Evolutionary conservation across 805 yeast genomes (phyloP).

Genomic region (Saccharomycopsis sp.): DNA sequence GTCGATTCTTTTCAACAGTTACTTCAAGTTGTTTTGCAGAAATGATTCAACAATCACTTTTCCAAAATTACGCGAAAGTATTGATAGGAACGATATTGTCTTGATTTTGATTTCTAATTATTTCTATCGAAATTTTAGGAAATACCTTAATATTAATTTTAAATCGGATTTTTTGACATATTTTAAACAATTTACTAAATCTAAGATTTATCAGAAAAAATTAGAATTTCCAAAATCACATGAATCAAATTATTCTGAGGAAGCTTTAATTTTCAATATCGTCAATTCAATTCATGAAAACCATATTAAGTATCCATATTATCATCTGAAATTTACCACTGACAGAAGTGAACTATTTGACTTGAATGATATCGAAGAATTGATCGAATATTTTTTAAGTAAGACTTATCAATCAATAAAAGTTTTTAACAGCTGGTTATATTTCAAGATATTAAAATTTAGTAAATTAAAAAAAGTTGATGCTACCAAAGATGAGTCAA

Average conservation of each 20-base stretch:
- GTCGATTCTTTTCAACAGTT: slow-evolving; percentile 6
- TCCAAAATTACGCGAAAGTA: neutral
- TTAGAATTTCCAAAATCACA: slow-evolving; percentile 13
- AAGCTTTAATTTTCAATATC: slow-evolving; percentile 1
- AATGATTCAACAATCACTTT: neutral
- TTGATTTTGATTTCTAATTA: slow-evolving; percentile 7
- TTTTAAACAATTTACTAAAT: neutral
- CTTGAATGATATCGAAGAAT: slow-evolving; percentile 2
- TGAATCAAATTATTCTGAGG: slow-evolving; percentile 9
- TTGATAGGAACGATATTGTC: slow-evolving; percentile 6
- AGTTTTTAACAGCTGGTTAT: slow-evolving; percentile 6
- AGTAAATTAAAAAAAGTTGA: neutral
- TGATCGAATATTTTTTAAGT: slow-evolving; percentile 10
- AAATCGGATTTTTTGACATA: slow-evolving; percentile 1
- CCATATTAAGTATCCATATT: slow-evolving; percentile 1
- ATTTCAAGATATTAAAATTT: slow-evolving; percentile 10
- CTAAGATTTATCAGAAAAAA: neutral
- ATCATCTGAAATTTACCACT: neutral
- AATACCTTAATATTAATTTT: slow-evolving; percentile 1
- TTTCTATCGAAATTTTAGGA: slow-evolving; percentile 7
- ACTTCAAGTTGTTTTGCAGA: slow-evolving; percentile 1
- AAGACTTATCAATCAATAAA: slow-evolving; percentile 20
- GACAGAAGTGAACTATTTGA: slow-evolving; percentile 3
- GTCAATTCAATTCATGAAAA: neutral
- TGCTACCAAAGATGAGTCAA: neutral